These are phyloP conservation scores for Daldinia sp. DNA, from an alignment of 2,329 filamentous ascomycete species.

Conservation along the genomic window DNA sequence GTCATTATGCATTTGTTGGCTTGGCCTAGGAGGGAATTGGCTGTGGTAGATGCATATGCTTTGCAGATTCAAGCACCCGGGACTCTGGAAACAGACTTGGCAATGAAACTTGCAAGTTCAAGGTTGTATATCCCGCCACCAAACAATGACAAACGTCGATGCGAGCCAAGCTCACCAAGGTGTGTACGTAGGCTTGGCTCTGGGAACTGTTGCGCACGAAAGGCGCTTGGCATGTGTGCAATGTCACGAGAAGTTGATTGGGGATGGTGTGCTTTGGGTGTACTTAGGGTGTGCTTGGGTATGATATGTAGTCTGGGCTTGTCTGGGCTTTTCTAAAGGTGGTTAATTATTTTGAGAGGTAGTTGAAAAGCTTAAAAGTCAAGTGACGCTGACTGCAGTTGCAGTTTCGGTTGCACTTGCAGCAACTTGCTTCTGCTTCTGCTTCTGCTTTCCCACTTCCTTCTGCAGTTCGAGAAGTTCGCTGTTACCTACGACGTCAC, in stretches of 20 bases:
- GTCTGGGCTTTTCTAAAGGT: conserved; percentile 15
- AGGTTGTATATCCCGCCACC: conserved; percentile 38
- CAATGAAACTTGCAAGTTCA: conserved; percentile 45
- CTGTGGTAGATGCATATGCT: conserved; percentile 37
- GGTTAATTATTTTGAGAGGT: conserved; percentile 27
- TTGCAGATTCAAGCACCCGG: conserved; percentile 42
- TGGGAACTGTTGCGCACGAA: conserved; percentile 33
- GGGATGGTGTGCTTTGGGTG: conserved; percentile 36
- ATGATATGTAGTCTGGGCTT: conserved; percentile 18
- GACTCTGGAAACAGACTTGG: conserved; percentile 47
- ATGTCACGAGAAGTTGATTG: conserved; percentile 43
- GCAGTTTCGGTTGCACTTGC: background rate
- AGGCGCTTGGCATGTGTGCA: conserved; percentile 45
- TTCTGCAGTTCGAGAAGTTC: background rate
- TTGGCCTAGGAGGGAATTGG: conserved; percentile 31
- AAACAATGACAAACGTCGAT: conserved; percentile 39
- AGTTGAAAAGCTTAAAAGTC: conserved; percentile 37
- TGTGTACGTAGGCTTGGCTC: conserved; percentile 42
- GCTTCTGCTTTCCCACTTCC: background rate
- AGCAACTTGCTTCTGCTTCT: conserved; percentile 2
- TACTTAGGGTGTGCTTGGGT: conserved; percentile 17
- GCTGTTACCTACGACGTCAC: conserved; percentile 32
- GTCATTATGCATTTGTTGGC: conserved; percentile 35
- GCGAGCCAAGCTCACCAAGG: conserved; percentile 46
- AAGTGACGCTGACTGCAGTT: conserved; percentile 41